Conservation (phyloP, 2,329 filamentous ascomycete species). For the Cordyceps cicadae region DNA sequence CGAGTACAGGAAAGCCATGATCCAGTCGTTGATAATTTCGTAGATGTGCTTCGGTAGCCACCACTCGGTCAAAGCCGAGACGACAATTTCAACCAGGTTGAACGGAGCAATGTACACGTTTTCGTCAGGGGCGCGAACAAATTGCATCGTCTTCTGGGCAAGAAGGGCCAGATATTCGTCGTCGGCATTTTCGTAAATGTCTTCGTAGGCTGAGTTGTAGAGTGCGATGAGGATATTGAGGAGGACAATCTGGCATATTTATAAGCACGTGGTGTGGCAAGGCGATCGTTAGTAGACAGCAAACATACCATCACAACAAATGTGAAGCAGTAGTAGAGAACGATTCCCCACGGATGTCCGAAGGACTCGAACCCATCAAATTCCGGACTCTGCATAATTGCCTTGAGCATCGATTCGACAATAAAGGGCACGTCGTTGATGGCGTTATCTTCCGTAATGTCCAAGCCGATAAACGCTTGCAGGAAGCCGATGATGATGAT, state of each 20-base stretch:
- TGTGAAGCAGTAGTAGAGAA: slow-evolving; percentile 95
- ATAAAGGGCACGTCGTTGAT: slow-evolving; percentile 66
- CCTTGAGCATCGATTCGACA: slow-evolving; percentile 75
- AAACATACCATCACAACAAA: slow-evolving; percentile 82
- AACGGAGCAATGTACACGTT: slow-evolving; percentile 97
- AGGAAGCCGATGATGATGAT: slow-evolving; percentile 82
- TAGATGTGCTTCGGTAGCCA: slow-evolving; percentile 74
- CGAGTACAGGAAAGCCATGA: slow-evolving; percentile 81
- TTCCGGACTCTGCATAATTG: slow-evolving; percentile 84
- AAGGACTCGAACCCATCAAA: slow-evolving; percentile 86
- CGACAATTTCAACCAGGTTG: slow-evolving; percentile 83
- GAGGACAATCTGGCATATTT: slow-evolving; percentile 48
- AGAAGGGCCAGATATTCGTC: slow-evolving; percentile 95
- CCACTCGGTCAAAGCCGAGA: slow-evolving; percentile 81
- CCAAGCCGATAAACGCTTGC: slow-evolving; percentile 88
- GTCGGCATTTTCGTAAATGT: slow-evolving; percentile 86
- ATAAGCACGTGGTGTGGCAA: background rate
- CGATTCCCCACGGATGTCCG: slow-evolving; percentile 83
- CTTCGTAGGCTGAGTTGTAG: slow-evolving; percentile 93
- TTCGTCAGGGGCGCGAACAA: slow-evolving; percentile 91
- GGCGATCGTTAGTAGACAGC: background rate
- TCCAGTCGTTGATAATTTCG: slow-evolving; percentile 73
- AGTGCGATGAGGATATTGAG: slow-evolving; percentile 95
- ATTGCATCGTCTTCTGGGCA: slow-evolving; percentile 90
- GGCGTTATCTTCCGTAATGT: slow-evolving; percentile 67